These are phyloP conservation scores for Trypanosomatidae sp. DNA, from an alignment of 208 protist species.

Conservation along the genomic window DNA sequence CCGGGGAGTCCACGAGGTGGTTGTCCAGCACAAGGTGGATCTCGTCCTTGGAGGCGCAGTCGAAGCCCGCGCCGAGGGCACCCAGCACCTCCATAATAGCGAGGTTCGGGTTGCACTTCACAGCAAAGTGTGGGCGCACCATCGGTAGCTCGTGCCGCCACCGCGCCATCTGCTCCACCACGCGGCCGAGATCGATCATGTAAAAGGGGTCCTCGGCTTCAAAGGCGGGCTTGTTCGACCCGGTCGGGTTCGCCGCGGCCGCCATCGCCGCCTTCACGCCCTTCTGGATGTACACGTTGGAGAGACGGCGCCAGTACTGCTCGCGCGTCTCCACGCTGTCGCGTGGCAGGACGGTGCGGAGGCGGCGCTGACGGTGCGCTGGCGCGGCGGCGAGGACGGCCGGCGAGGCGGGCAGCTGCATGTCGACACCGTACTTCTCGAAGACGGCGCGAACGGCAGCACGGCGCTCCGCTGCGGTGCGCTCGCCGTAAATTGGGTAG, in stretches of 20 bases:
- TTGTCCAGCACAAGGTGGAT: conserved; percentile 52
- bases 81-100: conserved; percentile 57
- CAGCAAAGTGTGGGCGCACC: conserved; percentile 78
- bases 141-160: conserved; percentile 69
- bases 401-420: conserved; percentile 21
- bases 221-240: background rate
- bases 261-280: conserved; percentile 4
- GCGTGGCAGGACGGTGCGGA: background rate
- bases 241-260: background rate
- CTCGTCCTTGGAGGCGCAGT: conserved; percentile 76
- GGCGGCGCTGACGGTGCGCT: background rate
- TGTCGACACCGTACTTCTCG: conserved; percentile 22
- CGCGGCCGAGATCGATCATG: conserved; percentile 66
- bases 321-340: conserved; percentile 34
- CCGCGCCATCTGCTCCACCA: conserved; percentile 66
- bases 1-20: conserved; percentile 30
- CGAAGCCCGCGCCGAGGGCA: conserved; percentile 74
- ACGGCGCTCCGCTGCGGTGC: conserved; percentile 33
- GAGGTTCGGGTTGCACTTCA: conserved; percentile 79
- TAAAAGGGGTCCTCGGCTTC: conserved; percentile 75
- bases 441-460: conserved; percentile 31
- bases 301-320: conserved; percentile 51
- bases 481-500: conserved; percentile 41
- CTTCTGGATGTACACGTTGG: conserved; percentile 37
- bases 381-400: conserved; percentile 4